A percentile compares a stretch with the other conserved stretches of the same genome.
phyloP scores from a whole-genome alignment of 2,329 filamentous ascomycete genomes.

The Ceratocystis cacaofunesta region DNA sequence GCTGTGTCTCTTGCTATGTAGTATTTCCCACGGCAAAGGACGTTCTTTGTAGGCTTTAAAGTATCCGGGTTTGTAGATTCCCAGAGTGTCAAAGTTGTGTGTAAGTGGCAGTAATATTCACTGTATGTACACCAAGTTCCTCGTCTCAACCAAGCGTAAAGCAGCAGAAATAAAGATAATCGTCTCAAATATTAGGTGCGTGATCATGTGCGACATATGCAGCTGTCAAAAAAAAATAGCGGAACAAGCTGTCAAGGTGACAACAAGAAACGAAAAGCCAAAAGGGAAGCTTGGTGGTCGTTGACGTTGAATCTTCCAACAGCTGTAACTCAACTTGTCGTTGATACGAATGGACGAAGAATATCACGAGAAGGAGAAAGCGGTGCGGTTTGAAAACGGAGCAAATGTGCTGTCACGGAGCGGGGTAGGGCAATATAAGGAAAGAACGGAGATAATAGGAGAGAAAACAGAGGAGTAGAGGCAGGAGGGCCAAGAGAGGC shows the following conservation, averaged over 20 bases:
- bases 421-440: not conserved
- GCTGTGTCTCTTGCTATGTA: no score
- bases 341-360: not conserved
- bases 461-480: not conserved
- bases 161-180: not conserved
- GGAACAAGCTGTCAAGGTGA: not conserved
- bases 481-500: not conserved
- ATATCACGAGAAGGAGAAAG: not conserved
- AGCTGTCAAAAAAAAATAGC: not conserved
- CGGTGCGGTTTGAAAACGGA: not conserved
- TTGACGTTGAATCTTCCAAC: not conserved
- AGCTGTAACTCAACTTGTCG: not conserved
- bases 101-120: not conserved
- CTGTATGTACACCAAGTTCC: not conserved
- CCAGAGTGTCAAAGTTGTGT: not conserved
- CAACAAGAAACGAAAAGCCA: not conserved
- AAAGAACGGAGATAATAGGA: not conserved
- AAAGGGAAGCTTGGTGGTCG: not conserved
- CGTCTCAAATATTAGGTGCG: not conserved
- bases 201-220: not conserved
- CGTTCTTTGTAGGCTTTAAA: no score
- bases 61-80: no score
- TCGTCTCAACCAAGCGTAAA: not conserved
- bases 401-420: not conserved
- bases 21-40: no score